Conservation (phyloP, 495 filamentous ascomycete species). For the Trichoderma erinaceum region DNA sequence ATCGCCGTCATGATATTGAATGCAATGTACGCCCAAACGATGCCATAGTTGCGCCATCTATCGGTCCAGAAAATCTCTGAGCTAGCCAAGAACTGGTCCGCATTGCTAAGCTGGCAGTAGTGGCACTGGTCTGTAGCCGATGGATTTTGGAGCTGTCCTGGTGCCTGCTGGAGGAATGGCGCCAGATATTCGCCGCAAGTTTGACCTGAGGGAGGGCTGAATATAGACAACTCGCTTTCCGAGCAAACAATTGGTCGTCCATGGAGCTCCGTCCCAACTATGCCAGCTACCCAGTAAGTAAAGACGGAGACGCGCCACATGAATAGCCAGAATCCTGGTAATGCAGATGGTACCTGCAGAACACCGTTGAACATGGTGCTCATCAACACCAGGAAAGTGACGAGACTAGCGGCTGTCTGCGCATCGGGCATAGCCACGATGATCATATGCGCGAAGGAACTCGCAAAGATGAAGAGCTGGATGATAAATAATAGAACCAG, state of each 20-base stretch:
- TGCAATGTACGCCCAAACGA: conserved; percentile 48
- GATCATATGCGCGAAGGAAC: conserved; percentile 59
- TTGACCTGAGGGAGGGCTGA: conserved; percentile 41
- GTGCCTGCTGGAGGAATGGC: conserved; percentile 20
- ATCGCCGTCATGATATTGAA: conserved; percentile 48
- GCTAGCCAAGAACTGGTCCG: conserved; percentile 42
- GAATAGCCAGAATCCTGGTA: conserved; percentile 68
- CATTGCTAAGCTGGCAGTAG: conserved; percentile 41
- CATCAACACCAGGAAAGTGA: conserved; percentile 57
- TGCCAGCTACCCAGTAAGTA: conserved; percentile 53
- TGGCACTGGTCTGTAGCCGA: conserved; percentile 35
- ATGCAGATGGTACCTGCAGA: conserved; percentile 38
- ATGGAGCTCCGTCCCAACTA: conserved; percentile 50
- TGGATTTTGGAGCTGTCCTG: conserved; percentile 42
- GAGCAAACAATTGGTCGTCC: conserved; percentile 48
- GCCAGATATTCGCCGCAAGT: conserved; percentile 27
- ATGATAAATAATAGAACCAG: conserved; percentile 54
- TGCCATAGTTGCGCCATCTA: conserved; percentile 50
- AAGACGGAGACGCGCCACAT: conserved; percentile 65
- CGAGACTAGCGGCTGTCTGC: conserved; percentile 56
- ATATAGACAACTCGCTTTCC: conserved; percentile 42
- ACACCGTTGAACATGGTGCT: conserved; percentile 48
- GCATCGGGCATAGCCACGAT: conserved; percentile 58
- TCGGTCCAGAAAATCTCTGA: conserved; percentile 43
- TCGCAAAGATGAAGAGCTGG: conserved; percentile 53